Evolutionary conservation across 192 early-diverging fungal species (phyloP).

Genomic region (Powellomyces hirtus): DNA sequence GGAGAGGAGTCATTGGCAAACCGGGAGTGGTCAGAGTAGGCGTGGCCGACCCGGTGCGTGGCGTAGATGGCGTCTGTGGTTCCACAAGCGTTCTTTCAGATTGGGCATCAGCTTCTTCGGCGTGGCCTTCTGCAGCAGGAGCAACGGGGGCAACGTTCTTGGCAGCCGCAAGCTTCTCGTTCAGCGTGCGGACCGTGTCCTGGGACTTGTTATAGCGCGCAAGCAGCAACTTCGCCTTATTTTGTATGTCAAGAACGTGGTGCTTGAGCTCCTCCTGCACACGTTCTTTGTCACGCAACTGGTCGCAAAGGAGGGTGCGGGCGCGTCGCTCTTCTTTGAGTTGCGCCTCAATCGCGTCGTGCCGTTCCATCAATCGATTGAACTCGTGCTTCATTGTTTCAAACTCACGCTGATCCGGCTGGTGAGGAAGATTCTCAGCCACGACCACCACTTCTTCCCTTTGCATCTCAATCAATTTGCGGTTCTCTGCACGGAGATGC

Average conservation of each 20-base stretch:
- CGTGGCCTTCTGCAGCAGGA: not conserved
- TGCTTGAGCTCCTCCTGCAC: not conserved
- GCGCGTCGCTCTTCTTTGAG: not conserved
- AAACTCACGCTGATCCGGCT: too few relatives aligned
- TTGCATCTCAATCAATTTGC: not conserved
- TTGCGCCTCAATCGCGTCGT: not conserved
- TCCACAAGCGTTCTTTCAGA: not conserved
- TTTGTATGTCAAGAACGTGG: not conserved
- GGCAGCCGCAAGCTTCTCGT: not conserved
- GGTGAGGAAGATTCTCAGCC: not conserved
- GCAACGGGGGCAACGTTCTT: not conserved
- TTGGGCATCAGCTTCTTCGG: too few relatives aligned
- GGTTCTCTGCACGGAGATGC: not conserved
- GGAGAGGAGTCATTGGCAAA: too few relatives aligned
- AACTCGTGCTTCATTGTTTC: not conserved
- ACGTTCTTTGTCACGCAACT: not conserved
- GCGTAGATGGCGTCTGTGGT: too few relatives aligned
- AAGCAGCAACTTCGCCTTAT: not conserved
- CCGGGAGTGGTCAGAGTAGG: too few relatives aligned
- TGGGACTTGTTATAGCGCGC: not conserved
- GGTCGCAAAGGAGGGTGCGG: not conserved
- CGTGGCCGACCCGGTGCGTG: too few relatives aligned
- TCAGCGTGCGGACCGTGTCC: not conserved
- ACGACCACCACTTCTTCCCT: not conserved
- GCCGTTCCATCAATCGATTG: not conserved